phyloP scores from a whole-genome alignment of 345 rosid genomes.

The Eucalyptus lansdowneana region DNA sequence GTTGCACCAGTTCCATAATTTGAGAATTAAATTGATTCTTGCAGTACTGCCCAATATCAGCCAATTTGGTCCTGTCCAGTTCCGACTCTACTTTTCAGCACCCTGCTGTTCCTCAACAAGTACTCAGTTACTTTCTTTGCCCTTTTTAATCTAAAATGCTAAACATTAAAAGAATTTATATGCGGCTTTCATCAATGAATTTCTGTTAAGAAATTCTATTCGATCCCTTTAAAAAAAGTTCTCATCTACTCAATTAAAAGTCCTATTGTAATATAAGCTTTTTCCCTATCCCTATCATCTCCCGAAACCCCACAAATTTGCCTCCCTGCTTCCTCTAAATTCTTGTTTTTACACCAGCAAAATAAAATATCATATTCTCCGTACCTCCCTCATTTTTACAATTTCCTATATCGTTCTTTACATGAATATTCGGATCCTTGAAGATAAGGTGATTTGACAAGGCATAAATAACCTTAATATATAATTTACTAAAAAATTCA shows the following conservation, averaged over 20 bases:
- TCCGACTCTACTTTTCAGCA: neutral
- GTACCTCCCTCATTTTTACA: neutral
- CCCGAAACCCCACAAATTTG: neutral
- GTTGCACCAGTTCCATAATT: neutral
- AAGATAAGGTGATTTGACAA: neutral
- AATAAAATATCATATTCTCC: neutral
- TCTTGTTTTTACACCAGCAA: neutral
- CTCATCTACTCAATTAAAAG: neutral
- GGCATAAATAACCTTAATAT: neutral
- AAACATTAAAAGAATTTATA: neutral
- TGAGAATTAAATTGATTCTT: too few species aligned
- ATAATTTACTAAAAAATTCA: neutral
- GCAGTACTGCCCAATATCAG: accelerated
- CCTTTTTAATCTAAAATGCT: neutral
- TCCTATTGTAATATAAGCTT: neutral
- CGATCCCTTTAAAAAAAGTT: neutral
- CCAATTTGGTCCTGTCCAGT: neutral
- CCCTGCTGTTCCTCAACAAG: neutral
- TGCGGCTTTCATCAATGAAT: neutral
- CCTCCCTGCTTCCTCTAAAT: neutral
- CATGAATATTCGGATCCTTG: neutral
- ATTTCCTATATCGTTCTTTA: neutral
- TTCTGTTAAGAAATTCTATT: neutral
- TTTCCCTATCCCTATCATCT: neutral
- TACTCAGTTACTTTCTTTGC: neutral